Percentiles rank a stretch among this genome's conserved stretches.
Evolutionary conservation across 129 eudicot species (phyloP).

Genomic region (Flaveria brownii): DNA sequence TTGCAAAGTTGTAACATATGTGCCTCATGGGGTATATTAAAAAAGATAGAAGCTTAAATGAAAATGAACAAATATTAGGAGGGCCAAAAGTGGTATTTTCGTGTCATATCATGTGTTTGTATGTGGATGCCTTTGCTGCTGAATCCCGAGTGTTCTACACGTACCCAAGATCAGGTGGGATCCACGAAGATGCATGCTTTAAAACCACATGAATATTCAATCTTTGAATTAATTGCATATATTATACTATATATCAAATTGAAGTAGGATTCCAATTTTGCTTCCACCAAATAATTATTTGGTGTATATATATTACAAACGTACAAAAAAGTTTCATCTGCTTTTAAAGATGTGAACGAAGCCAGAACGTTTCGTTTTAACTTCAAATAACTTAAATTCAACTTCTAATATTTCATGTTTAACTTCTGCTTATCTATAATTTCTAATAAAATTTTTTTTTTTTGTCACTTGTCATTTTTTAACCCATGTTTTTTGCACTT

Average conservation of each 20-base stretch:
- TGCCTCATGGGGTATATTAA: not conserved
- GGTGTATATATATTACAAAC: not conserved
- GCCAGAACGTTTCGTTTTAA: too few relatives aligned
- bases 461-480: too few relatives aligned
- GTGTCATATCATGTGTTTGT: not conserved
- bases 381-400: too few relatives aligned
- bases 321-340: too few relatives aligned
- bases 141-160: conserved; percentile 4
- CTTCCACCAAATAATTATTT: not conserved
- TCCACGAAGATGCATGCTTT: not conserved
- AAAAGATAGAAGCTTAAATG: not conserved
- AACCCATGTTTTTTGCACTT: too few relatives aligned
- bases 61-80: not conserved
- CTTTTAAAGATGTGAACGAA: too few relatives aligned
- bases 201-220: conserved; percentile 8
- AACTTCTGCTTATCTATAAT: too few relatives aligned
- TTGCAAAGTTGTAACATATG: not conserved
- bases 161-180: conserved; percentile 1
- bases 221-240: not conserved
- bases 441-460: too few relatives aligned
- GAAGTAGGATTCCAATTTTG: conserved; percentile 3
- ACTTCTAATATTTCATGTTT: too few relatives aligned
- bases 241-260: not conserved
- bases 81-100: not conserved
- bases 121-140: not conserved